Base-by-base conservation (phyloP, 2,329 filamentous ascomycete species). In the Fusarium tupiense region DNA sequence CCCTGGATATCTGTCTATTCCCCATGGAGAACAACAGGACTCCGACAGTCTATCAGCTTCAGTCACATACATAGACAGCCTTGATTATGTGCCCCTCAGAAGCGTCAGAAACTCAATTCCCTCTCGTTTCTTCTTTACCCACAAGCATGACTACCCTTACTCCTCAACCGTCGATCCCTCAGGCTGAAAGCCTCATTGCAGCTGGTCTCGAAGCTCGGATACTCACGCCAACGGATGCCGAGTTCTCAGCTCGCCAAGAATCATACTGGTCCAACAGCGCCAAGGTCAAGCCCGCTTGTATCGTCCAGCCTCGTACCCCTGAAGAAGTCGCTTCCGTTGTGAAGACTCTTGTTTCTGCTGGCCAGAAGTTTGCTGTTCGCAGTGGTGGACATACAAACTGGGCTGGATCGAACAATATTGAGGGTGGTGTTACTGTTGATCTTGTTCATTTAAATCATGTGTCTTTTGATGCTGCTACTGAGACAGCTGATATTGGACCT, bases 401-500 rank as follows among this genome's bases (percentile, higher is more conserved):
- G 66, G 49, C 66, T 47, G 66, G 66, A 10, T 69, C 66, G 8
- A 69, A 69, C 62, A 69, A 68, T 17, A 69, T 69, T 19, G 47
- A 68, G 29, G 57, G 46, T 20, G 66, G 66, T 16, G 66, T 69
- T 6, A 69, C 66, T 2, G 11, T 69, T 46, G 66, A 68, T 50
- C 57, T 69, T 10, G 65, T 58, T 8, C 59, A 68, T 29, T 57
- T 80, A 20, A 71, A 75, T 44, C 37, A 58, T 29, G 64, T 76
- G 9, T 58, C 66, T 4, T 68, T 76, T 24, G 60, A 74, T 33
- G 52, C 49, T 3, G 58, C 64, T 19, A 81, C 84, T 47, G 80
- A 80, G 4, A 82, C 80, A 5, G 83, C 84, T 11, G 81, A 79
- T 22, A 78, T 88, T 20, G 86, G 86, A 1, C 76, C 83, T 2